phyloP scores from a whole-genome alignment of 148 eudicot species.

The Cornus kousa region DNA sequence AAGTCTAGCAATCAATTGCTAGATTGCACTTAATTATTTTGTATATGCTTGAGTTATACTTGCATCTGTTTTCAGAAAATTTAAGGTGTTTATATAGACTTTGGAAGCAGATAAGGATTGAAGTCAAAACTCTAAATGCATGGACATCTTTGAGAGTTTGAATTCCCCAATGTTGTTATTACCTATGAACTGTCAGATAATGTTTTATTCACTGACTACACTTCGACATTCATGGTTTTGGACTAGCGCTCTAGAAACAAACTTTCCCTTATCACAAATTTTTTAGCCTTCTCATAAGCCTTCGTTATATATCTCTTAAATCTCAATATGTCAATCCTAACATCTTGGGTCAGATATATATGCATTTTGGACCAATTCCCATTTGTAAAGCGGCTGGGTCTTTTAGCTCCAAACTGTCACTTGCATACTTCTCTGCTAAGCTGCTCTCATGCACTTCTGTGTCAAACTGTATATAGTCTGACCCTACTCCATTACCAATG shows the following conservation, averaged over 20 bases:
- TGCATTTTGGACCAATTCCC: conserved; percentile 42
- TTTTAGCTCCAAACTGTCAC: conserved; percentile 4
- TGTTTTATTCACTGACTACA: no score
- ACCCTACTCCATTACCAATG: conserved; percentile 40
- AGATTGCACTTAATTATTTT: no score
- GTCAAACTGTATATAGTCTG: conserved; percentile 45
- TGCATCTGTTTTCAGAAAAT: no score
- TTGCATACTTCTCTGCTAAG: conserved; percentile 25
- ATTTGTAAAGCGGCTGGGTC: conserved; percentile 16
- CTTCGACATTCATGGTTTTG: background rate
- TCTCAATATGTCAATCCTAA: conserved; percentile 31
- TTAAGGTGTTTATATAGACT: no score
- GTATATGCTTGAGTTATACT: no score
- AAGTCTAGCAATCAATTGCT: no score
- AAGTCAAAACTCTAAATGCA: no score
- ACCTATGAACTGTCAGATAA: no score
- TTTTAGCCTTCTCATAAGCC: conserved; percentile 43
- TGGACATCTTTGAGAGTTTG: no score
- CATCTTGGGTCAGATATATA: conserved; percentile 40
- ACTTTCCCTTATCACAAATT: background rate
- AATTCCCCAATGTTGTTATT: no score
- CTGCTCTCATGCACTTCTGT: conserved; percentile 39
- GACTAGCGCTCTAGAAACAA: background rate
- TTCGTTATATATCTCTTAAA: conserved; percentile 32
- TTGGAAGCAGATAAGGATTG: no score